These are phyloP conservation scores for Penicillium nordicum DNA, from an alignment of 2,329 filamentous ascomycete genomes.

Conservation along the genomic window DNA sequence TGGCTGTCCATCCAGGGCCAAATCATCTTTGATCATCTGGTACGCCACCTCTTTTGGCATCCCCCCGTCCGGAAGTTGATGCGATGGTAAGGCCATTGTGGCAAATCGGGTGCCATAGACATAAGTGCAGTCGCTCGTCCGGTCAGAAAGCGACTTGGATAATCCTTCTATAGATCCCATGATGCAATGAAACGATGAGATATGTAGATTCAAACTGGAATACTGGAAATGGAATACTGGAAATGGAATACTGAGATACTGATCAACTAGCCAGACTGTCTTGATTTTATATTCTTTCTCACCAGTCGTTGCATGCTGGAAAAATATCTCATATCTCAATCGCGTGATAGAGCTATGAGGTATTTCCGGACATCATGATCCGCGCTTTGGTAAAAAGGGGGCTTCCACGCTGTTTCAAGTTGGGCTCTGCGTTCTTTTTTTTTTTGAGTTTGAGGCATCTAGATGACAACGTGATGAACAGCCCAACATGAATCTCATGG, in stretches of 20 bases:
- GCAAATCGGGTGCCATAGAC: slow-evolving; percentile 13
- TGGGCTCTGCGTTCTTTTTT: not conserved
- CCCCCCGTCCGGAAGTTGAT: slow-evolving; percentile 59
- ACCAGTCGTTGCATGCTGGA: not conserved
- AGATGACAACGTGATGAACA: not conserved
- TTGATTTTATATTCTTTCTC: not conserved
- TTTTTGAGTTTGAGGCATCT: not conserved
- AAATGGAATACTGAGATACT: not conserved
- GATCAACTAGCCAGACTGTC: not conserved
- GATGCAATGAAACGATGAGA: not conserved
- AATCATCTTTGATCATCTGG: slow-evolving; percentile 61
- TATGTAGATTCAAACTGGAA: not conserved
- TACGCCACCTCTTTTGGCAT: slow-evolving; percentile 76
- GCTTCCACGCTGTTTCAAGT: not conserved
- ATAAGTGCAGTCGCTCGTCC: slow-evolving; percentile 1
- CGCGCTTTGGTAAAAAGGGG: not conserved
- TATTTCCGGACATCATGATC: slow-evolving; percentile 6
- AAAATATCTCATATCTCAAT: slow-evolving; percentile 3
- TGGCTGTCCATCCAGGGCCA: slow-evolving; percentile 63
- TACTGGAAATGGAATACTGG: not conserved
- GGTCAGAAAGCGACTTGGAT: not conserved
- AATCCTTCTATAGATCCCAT: slow-evolving; percentile 3
- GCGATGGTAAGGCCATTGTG: slow-evolving; percentile 4
- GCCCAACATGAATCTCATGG: not conserved
- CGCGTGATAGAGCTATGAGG: not conserved